Base-by-base conservation (phyloP, 192 early-diverging fungal genomes). In the Diversispora eburnea region DNA sequence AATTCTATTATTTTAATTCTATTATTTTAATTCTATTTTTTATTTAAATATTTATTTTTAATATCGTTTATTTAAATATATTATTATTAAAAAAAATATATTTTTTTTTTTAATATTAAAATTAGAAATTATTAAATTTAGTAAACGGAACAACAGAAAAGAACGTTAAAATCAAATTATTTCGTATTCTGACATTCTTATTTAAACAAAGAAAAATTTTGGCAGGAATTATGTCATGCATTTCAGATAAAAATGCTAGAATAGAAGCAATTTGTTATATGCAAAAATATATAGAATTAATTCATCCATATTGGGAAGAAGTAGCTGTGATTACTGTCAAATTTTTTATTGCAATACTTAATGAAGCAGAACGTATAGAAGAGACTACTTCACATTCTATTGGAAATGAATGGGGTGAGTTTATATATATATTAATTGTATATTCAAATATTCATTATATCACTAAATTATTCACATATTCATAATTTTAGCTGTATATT, bases 111-210 rank as follows among this genome's bases (percentile, higher is more conserved):
- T 33, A 33, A 33, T 33, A n/a, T 49, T 49, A 10, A 22, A 20
- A 8, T 51, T 41, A 67, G 68, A 70, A 39, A 42, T 45, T 70
- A 10, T 57, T 70, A 19, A 57, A 56, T 70, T 51, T 70, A 0
- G 45, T 43, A 8, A 10, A 9, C 56, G 57, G 39, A 45, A 17
- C 51, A 5, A 3, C 6, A 20, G 68, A 70, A 56, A 17, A 41
- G 19, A 70, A 12, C 41, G 39, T 70, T 41, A 70, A 57, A 46
- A 10, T 56, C 19, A 70, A 70, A 13, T 51, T 54, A 42, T 42
- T 70, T 43, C 33, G 22, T 45, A 47, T 70, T 57, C 56, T 70
- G 46, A 43, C 68, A 19, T 42, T 57, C 22, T 46, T 70, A 1
- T 56, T 70, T 56, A 19, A 70, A 45, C 68, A 43, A 45, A 56